Evolutionary conservation across 1,284 basidiomycete species (phyloP).

Genomic region (Xerocomus minutiporus): DNA sequence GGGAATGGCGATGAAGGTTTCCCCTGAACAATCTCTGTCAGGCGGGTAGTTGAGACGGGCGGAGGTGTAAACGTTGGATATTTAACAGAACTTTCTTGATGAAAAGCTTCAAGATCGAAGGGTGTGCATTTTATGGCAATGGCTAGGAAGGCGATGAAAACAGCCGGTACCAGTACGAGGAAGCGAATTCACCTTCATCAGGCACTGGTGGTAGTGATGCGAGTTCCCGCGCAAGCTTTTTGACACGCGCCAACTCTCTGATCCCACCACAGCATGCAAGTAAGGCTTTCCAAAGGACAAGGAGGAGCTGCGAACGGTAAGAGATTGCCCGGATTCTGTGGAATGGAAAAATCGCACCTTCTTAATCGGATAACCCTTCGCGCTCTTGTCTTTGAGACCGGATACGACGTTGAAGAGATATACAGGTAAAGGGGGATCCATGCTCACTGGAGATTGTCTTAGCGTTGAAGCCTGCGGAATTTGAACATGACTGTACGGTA

Average conservation of each 20-base stretch:
- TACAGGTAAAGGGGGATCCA: conserved; percentile 91
- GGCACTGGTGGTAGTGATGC: conserved; percentile 59
- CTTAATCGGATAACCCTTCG: conserved; percentile 94
- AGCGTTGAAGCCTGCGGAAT: conserved; percentile 4
- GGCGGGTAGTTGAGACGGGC: conserved; percentile 34
- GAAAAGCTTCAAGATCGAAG: conserved; percentile 82
- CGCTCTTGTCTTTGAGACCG: conserved; percentile 87
- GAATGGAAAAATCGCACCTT: conserved; percentile 53
- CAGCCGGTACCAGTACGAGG: neutral
- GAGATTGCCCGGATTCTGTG: neutral
- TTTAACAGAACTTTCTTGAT: conserved; percentile 85
- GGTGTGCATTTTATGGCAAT: conserved; percentile 79
- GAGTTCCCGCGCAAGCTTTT: conserved; percentile 82
- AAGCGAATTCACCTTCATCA: conserved; percentile 53
- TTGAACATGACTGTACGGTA: conserved; percentile 17
- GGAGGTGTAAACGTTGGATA: conserved; percentile 86
- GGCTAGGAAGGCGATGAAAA: conserved; percentile 27
- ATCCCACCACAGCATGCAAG: conserved; percentile 91
- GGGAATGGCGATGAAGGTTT: conserved; percentile 42
- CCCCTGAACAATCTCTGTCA: conserved; percentile 21
- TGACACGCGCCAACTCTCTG: conserved; percentile 80
- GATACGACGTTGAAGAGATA: conserved; percentile 90
- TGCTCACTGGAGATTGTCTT: conserved; percentile 63
- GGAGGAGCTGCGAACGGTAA: conserved; percentile 60
- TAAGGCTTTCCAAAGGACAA: conserved; percentile 96